phyloP scores from a whole-genome alignment of 768 basidiomycete genomes.

The Collybiopsis luxurians region DNA sequence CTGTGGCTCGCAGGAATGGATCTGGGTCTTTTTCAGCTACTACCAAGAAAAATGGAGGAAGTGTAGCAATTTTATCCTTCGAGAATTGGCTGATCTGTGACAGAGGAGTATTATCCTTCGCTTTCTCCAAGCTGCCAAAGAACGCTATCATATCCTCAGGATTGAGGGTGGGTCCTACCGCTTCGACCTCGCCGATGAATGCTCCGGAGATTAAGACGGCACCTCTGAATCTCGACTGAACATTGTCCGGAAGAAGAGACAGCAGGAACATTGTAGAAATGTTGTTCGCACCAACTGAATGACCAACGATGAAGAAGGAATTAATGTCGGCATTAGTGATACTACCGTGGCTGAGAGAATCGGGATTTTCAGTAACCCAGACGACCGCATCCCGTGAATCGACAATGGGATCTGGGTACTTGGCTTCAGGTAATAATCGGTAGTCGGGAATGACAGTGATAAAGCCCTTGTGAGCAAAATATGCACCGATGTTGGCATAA shows the following conservation, averaged over 20 bases:
- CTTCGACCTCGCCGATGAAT: slow-evolving; percentile 33
- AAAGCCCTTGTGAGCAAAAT: slow-evolving; percentile 58
- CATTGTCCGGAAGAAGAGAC: slow-evolving; percentile 28
- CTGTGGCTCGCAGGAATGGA: slow-evolving; percentile 33
- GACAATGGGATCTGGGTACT: slow-evolving; percentile 52
- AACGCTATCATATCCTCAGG: slow-evolving; percentile 30
- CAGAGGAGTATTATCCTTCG: slow-evolving; percentile 36
- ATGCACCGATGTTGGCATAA: slow-evolving; percentile 58
- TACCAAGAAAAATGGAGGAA: slow-evolving; percentile 49
- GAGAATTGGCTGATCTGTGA: slow-evolving; percentile 37
- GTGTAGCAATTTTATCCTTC: slow-evolving; percentile 26
- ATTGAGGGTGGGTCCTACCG: slow-evolving; percentile 20
- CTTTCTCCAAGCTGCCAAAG: slow-evolving; percentile 35
- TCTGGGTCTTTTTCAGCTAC: slow-evolving; percentile 54
- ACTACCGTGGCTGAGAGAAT: slow-evolving; percentile 23
- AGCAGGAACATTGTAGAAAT: slow-evolving; percentile 42
- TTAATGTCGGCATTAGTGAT: slow-evolving; percentile 37
- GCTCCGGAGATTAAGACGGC: slow-evolving; percentile 44
- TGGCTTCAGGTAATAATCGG: slow-evolving; percentile 54
- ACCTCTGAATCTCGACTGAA: slow-evolving; percentile 39
- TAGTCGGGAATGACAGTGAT: slow-evolving; percentile 70
- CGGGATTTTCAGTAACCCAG: slow-evolving; percentile 44
- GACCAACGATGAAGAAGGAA: slow-evolving; percentile 49
- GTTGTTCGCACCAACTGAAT: slow-evolving; percentile 62
- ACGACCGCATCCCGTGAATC: slow-evolving; percentile 59